Evolutionary conservation across 1,139 yeast species (phyloP).

Genomic region (Debaryomycetaceae sp.): DNA sequence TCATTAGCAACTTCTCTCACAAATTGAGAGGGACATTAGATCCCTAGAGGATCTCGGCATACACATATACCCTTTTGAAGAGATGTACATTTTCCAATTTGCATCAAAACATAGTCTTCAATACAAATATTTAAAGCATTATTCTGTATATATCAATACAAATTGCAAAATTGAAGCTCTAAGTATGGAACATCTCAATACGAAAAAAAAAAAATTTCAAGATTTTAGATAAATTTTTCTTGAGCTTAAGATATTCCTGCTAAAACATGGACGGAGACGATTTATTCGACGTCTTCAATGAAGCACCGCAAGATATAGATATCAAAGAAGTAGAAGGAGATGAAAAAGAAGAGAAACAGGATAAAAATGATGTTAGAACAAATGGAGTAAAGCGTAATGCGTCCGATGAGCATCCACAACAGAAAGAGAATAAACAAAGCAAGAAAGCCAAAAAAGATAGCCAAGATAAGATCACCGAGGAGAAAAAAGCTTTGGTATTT

Average conservation of each 20-base stretch:
- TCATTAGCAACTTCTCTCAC: too few relatives aligned
- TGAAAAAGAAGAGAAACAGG: conserved; percentile 8
- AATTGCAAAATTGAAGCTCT: background rate
- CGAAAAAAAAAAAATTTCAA: background rate
- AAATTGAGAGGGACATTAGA: too few relatives aligned
- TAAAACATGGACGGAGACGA: conserved; percentile 38
- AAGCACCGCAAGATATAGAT: conserved; percentile 38
- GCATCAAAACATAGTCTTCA: too few relatives aligned
- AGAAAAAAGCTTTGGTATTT: conserved; percentile 62
- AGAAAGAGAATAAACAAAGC: conserved; percentile 5
- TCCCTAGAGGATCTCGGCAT: too few relatives aligned
- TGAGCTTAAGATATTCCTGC: background rate
- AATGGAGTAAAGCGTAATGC: conserved; percentile 10
- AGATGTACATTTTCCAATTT: too few relatives aligned
- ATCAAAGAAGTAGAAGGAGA: conserved; percentile 26
- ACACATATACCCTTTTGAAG: too few relatives aligned
- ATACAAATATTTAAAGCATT: background rate
- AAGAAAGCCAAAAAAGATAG: conserved; percentile 9
- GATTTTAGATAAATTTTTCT: background rate
- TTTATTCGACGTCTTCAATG: conserved; percentile 67
- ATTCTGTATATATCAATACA: background rate
- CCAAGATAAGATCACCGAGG: conserved; percentile 14
- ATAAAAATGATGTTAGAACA: conserved; percentile 9
- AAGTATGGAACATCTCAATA: background rate
- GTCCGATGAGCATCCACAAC: conserved; percentile 10